Conservation (phyloP, 2,329 filamentous ascomycete genomes). For the Fusarium sp. region DNA sequence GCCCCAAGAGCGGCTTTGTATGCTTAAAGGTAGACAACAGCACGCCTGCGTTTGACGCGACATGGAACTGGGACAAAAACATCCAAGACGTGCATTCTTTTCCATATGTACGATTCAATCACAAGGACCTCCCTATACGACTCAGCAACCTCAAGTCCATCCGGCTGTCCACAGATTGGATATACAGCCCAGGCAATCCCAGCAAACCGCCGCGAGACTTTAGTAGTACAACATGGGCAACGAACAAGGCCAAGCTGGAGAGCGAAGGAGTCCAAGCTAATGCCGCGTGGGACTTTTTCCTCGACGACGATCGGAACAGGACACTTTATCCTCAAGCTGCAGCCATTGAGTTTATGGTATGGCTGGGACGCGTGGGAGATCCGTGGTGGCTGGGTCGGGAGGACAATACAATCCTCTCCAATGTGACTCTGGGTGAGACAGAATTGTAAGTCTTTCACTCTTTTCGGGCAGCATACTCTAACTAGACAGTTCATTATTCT, state of each 20-base stretch:
- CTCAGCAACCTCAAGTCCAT: conserved; percentile 39
- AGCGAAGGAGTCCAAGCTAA: conserved; percentile 30
- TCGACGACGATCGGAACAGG: conserved; percentile 42
- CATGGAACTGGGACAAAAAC: conserved; percentile 43
- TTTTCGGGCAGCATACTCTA: neutral
- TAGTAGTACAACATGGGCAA: conserved; percentile 15
- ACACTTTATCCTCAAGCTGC: conserved; percentile 42
- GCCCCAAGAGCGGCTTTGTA: conserved; percentile 41
- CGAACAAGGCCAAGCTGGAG: conserved; percentile 34
- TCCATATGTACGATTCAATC: conserved; percentile 45
- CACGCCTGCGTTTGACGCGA: conserved; percentile 40
- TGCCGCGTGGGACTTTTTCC: conserved; percentile 48
- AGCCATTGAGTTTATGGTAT: conserved; percentile 45
- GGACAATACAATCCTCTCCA: conserved; percentile 38
- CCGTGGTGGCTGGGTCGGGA: conserved; percentile 46
- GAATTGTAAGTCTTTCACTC: conserved; percentile 38
- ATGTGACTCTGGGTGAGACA: conserved; percentile 38
- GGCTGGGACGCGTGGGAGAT: conserved; percentile 44
- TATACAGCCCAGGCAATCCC: conserved; percentile 35
- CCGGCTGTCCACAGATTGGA: conserved; percentile 42
- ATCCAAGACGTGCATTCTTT: conserved; percentile 47
- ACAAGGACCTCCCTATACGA: conserved; percentile 34
- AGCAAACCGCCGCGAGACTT: conserved; percentile 28
- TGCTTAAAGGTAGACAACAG: conserved; percentile 45
- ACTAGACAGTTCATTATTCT: conserved; percentile 39